Base-by-base conservation (phyloP, 148 eudicot genomes). In the Chenopodium suecicum region DNA sequence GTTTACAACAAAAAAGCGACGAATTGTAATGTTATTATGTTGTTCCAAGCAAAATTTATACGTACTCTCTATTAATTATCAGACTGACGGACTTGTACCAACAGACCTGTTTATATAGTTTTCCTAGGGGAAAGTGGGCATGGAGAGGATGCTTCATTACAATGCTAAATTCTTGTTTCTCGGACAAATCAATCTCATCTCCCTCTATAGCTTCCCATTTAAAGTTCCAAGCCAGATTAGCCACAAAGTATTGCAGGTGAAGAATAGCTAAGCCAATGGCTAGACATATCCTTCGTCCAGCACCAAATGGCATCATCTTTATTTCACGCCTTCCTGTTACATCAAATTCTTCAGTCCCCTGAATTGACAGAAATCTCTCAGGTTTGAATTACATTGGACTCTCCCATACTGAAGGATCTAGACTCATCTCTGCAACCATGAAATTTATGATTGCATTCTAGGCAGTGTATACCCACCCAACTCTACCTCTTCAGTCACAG, bases 231-330 rank as follows among this genome's bases (percentile, higher is more conserved):
- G 89, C 82, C 85, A 92, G 80, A 82, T 92, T 90, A 31, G 89
- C 93, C 48, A 90, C 93, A 64, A 88, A 88, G 27, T 85, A 92
- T 67, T 92, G 90, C 85, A 92, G 82, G 71, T 92, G 95, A 80
- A 92, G 89, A 79, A 90, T 5, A 23, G 93, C 95, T 81, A 92
- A 78, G 19, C 82, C 78, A 3, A 17, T 16, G 0, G 81, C 93
- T 0, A 91, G 95, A 84, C 95, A 92, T 1, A 92, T 86, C 78
- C 93, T 89, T 82, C 95, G 86, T 47, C 95, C 95, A 0, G 84
- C 95, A 25, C 95, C 95, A 71, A 90, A 87, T 9, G 97, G 97
- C 91, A 92, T 92, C 97, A 91, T 92, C 81, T 91, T 92, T 4
- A 92, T 88, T 85, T 87, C 97, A 46, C 76, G 79, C 10, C 82